Base-by-base conservation (phyloP, 441 rosid genomes). In the Corymbia calophylla region DNA sequence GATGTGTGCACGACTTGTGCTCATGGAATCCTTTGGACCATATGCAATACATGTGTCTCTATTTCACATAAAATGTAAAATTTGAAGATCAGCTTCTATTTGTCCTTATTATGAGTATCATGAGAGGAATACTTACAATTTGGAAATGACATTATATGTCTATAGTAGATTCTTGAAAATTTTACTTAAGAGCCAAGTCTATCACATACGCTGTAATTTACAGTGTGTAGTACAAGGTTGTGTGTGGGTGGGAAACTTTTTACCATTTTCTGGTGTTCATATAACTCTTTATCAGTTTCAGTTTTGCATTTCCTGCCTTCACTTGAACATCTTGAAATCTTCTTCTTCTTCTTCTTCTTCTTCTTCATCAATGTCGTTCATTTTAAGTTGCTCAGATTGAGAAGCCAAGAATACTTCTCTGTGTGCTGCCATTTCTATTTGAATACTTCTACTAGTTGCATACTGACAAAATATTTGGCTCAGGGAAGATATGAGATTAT, bases 401-500 rank as follows among this genome's bases (percentile, higher is more conserved):
- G 51, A 44, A 44, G 44, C 39, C 27, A 51, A 18, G 16, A 12
- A 39, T 51, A 86, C 47, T 49, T 86, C 17, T 53, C 58, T 32
- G 60, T 31, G 87, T 54, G 87, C 25, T 86, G 82, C 29, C 82
- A 73, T 73, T 73, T 73, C 48, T 35, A 35, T 73, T 88, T 54
- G 81, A 49, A 15, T 8, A 21, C 32, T 19, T 88, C 53, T 56
- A 87, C 84, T 90, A 49, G 80, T 91, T 80, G 32, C 68, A 47
- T 73, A 73, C 87, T 94, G 94, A 93, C 87, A 77, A 91, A 86
- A 84, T 87, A 14, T 89, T 87, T 91, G 90, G 89, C 89, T 92
- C 97, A 98, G 99, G 99, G 99, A 93, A 97, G 99, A 92, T 98
- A 97, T 88, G 95, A 97, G 87, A 98, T 98, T 91, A 97, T 98